phyloP scores from a whole-genome alignment of 805 yeast species.

The Metschnikowia aberdeeniae region DNA sequence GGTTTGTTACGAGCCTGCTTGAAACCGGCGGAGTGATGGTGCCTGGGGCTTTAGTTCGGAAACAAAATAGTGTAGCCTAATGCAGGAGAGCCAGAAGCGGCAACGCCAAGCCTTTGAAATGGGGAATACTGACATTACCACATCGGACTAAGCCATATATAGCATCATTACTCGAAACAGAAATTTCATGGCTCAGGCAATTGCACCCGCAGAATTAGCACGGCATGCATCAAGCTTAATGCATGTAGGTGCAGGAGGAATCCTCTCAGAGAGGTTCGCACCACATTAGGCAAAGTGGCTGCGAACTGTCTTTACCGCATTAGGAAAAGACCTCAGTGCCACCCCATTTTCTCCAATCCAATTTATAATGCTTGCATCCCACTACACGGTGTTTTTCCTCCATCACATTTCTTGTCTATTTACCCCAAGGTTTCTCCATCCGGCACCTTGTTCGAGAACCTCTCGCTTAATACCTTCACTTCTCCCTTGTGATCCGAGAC shows the following conservation, averaged over 20 bases:
- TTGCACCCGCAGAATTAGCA: neutral
- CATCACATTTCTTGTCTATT: neutral
- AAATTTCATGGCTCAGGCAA: conserved; percentile 2
- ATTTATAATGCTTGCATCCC: conserved; percentile 9
- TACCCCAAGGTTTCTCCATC: neutral
- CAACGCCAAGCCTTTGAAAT: neutral
- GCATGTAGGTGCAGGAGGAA: conserved; percentile 1
- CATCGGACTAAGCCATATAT: neutral
- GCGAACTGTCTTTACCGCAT: conserved; percentile 16
- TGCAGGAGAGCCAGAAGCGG: neutral
- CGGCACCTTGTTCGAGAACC: conserved; percentile 3
- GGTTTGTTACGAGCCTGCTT: too few relatives aligned
- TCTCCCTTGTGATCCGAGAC: neutral
- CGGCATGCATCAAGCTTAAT: neutral
- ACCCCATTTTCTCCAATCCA: neutral
- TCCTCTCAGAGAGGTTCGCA: neutral
- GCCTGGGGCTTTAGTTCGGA: too few relatives aligned
- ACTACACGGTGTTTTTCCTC: neutral
- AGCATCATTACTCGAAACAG: conserved; percentile 1
- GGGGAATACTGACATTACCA: neutral
- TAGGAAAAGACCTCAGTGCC: conserved; percentile 8
- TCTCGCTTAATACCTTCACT: conserved; percentile 3
- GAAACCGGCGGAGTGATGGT: too few relatives aligned
- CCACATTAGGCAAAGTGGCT: conserved; percentile 15
- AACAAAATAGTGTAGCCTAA: too few relatives aligned